Percentiles rank a stretch among this genome's conserved stretches.
These are phyloP conservation scores for Moniliella sp. DNA, from an alignment of 1,284 basidiomycete species.

Conservation along the genomic window DNA sequence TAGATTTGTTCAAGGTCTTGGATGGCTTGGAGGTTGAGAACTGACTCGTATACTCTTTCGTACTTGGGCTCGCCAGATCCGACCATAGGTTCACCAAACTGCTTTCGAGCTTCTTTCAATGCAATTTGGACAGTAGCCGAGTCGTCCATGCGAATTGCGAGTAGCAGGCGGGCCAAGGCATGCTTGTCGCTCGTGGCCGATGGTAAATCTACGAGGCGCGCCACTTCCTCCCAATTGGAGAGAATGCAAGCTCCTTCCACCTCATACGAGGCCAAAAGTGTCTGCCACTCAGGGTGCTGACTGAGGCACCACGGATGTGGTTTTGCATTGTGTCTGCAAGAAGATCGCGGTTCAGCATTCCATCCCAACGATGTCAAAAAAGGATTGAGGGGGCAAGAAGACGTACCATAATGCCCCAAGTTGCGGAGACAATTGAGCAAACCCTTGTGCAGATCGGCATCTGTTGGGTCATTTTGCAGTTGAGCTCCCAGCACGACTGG, in stretches of 20 bases:
- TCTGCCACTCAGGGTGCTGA: slow-evolving; percentile 63
- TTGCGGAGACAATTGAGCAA: slow-evolving; percentile 75
- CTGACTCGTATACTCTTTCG: slow-evolving; percentile 62
- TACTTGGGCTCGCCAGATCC: slow-evolving; percentile 55
- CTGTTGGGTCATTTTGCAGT: slow-evolving; percentile 74
- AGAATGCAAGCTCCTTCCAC: slow-evolving; percentile 89
- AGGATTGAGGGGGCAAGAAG: too few species aligned
- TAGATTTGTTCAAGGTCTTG: slow-evolving; percentile 63
- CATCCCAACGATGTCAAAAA: too few species aligned
- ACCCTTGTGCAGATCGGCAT: slow-evolving; percentile 68
- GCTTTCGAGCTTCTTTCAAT: slow-evolving; percentile 49
- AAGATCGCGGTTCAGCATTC: neutral
- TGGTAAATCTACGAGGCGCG: slow-evolving; percentile 36
- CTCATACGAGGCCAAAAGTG: slow-evolving; percentile 57
- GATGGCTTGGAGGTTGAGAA: slow-evolving; percentile 64
- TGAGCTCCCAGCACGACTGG: slow-evolving; percentile 98
- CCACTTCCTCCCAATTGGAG: slow-evolving; percentile 56
- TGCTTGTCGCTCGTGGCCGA: slow-evolving; percentile 36
- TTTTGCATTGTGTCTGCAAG: slow-evolving; percentile 69
- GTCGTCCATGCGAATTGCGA: slow-evolving; percentile 49
- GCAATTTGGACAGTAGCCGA: slow-evolving; percentile 23
- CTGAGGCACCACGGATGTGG: slow-evolving; percentile 80
- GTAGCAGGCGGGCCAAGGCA: slow-evolving; percentile 58
- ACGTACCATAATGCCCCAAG: slow-evolving; percentile 73
- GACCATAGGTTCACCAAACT: slow-evolving; percentile 58